These are phyloP conservation scores for Lasiosphaeria hispida DNA, from an alignment of 495 filamentous ascomycete species.

Conservation along the genomic window DNA sequence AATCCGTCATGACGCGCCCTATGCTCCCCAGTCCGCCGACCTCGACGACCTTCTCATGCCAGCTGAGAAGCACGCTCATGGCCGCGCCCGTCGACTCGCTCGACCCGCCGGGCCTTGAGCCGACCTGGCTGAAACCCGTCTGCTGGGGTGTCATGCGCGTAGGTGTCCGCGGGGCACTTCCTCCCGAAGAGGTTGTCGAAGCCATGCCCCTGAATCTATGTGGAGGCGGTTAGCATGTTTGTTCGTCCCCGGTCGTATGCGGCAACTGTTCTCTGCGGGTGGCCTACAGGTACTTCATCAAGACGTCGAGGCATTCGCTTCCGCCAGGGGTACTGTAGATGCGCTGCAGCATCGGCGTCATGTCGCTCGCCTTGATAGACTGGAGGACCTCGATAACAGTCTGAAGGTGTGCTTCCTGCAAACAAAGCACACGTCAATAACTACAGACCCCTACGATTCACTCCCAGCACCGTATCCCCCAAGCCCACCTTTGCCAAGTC, in stretches of 20 bases:
- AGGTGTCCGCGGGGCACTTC: slow-evolving; percentile 41
- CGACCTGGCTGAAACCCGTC: slow-evolving; percentile 82
- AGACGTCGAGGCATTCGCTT: slow-evolving; percentile 65
- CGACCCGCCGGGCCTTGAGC: slow-evolving; percentile 57
- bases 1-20: slow-evolving; percentile 87
- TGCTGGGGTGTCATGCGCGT: slow-evolving; percentile 67
- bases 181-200: slow-evolving; percentile 26
- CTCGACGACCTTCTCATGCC: slow-evolving; percentile 95
- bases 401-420: slow-evolving; percentile 69
- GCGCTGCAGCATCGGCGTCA: slow-evolving; percentile 76
- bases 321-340: slow-evolving; percentile 71
- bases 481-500: slow-evolving; percentile 65
- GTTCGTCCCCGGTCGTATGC: not conserved
- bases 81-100: slow-evolving; percentile 77
- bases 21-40: slow-evolving; percentile 84
- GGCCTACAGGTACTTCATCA: slow-evolving; percentile 75
- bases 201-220: slow-evolving; percentile 83
- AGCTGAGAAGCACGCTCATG: slow-evolving; percentile 91
- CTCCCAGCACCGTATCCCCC: slow-evolving; percentile 13
- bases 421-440: not conserved
- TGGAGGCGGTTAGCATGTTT: not conserved
- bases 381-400: slow-evolving; percentile 85
- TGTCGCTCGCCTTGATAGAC: slow-evolving; percentile 85
- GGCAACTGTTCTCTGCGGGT: not conserved
- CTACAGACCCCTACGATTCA: not conserved